Evolutionary conservation across 495 filamentous ascomycete species (phyloP), one percentile per base, ranked within the genome.

Genomic region (Aspergillus avenaceus): DNA sequence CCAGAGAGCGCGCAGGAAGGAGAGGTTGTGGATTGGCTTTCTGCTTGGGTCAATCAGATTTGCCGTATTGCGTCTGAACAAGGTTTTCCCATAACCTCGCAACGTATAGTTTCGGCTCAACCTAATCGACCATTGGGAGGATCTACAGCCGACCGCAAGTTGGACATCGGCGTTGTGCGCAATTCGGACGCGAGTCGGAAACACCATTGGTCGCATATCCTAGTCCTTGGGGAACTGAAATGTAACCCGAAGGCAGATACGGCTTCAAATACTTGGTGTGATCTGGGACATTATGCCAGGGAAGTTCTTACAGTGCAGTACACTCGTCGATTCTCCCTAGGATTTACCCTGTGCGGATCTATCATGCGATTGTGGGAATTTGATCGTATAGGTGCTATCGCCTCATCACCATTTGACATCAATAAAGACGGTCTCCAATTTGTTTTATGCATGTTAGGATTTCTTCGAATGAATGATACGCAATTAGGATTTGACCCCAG

Each of bases 341-440:
- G 54, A 4, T 57, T 60, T 45, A 58, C 58, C 6, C 26, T 60
- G 1, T 60, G 54, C 32, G 54, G 58, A 8, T 29, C 50, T 5
- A 43, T 19, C 22, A 60, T 60, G 58, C 54, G 50, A 25, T 21
- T 60, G 1, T 60, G 54, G 58, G 54, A 50, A 21, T 78, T 78
- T 58, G 70, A 78, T 58, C 62, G 72, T 19, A 45, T 73, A 12
- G 73, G 74, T 23, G 68, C 53, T 2, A 66, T 76, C 16, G 71
- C 66, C 18, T 80, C 72, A 12, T 52, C 60, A 23, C 41, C 45
- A 25, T 78, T 79, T 51, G 54, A 75, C 53, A 73, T 78, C 48
- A 72, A 80, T 49, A 42, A 66, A 53, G 62, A 78, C 43, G 67
- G 73, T 21, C 54, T 65, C 29, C 63, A 56, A 14, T 74, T 78